Evolutionary conservation across 495 filamentous ascomycete genomes (phyloP), one percentile per base, ranked within the genome.

Genomic region (Trypethelium eluteriae): DNA sequence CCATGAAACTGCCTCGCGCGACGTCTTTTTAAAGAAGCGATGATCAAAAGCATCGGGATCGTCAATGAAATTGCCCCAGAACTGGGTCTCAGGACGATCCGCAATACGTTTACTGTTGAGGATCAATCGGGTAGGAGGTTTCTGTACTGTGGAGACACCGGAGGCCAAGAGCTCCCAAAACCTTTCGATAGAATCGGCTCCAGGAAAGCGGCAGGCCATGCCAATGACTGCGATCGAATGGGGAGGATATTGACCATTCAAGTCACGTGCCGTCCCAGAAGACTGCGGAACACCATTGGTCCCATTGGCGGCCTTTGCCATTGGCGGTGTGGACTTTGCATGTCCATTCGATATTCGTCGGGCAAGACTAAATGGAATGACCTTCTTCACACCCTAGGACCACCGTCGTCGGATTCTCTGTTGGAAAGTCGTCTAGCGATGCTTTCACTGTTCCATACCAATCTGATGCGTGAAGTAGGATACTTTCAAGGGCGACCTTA

Each of bases 11-110:
- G 80, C 79, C 65, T 83, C 81, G 62, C 71, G 46, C 1, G 78
- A 74, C 14, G 75, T 77, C 66, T 79, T 78, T 70, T 74, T 76
- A 70, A 80, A 80, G 50, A 80, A 77, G 3, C 70, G 70, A 38
- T 73, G 65, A 68, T 80, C 78, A 63, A 80, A 80, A 3, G 72
- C 39, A 32, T 70, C 78, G 18, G 49, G 49, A 14, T 25, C 12
- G 5, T 25, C 18, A 53, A 53, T 53, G 16, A 53, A 53, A 25
- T 53, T 53, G 10, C 49, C 49, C 49, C 49, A 53, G 16, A 14
- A 53, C 11, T 18, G 41, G 6, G 41, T 53, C 25, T 25, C 25
- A 25, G 25, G 25, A 25, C 25, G 25, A 25, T 25, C 25, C 25
- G 25, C 25, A 25, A 25, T 25, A 25, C 25, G 25, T n/a, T 14